Evolutionary conservation across 805 yeast species (phyloP).

Genomic region (Zygoascus bituminiphila): DNA sequence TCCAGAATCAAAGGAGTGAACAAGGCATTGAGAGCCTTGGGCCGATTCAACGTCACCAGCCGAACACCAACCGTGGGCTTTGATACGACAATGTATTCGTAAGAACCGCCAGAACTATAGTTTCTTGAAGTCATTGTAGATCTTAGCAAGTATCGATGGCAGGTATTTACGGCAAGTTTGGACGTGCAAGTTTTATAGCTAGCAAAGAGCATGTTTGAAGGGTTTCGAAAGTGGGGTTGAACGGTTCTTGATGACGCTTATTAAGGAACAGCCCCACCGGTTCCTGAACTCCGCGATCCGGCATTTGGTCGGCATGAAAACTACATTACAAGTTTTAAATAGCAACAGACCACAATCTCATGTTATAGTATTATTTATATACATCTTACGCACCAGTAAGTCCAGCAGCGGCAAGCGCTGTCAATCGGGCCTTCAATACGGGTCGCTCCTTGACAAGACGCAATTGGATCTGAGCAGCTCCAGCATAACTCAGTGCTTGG

Average conservation of each 20-base stretch:
- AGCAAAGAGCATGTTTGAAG: not conserved
- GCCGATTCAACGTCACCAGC: conserved; percentile 35
- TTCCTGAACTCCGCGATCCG: too few species aligned
- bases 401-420: conserved; percentile 14
- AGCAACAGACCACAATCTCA: too few species aligned
- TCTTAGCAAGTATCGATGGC: not conserved
- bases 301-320: too few species aligned
- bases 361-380: not conserved
- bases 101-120: conserved; percentile 21
- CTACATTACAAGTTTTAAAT: too few species aligned
- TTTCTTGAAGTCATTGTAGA: conserved; percentile 3
- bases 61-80: conserved; percentile 34
- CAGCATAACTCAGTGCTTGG: conserved; percentile 85
- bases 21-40: conserved; percentile 39
- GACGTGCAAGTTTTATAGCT: not conserved
- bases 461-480: conserved; percentile 85
- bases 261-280: too few species aligned
- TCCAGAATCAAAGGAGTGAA: conserved; percentile 32
- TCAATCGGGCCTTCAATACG: conserved; percentile 24
- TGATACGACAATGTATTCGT: conserved; percentile 33
- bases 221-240: too few species aligned
- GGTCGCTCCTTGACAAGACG: conserved; percentile 41
- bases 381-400: not conserved
- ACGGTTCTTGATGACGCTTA: too few species aligned
- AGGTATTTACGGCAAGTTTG: not conserved